phyloP scores from a whole-genome alignment of 2,329 filamentous ascomycete genomes.

The Penicillium sp. region DNA sequence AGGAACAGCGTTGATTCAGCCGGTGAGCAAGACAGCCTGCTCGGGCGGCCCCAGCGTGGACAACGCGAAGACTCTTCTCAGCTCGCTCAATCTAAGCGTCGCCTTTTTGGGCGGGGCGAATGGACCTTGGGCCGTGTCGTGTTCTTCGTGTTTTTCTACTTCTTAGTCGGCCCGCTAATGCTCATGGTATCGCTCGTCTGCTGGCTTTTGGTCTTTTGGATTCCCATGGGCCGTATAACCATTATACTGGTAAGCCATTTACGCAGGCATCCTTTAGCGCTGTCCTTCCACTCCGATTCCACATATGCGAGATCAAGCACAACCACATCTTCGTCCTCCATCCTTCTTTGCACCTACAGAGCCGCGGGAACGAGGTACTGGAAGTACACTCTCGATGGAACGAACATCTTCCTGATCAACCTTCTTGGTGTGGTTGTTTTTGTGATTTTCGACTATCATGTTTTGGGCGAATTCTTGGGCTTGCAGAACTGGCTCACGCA shows the following conservation, averaged over 20 bases:
- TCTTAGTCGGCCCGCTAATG: slow-evolving; percentile 79
- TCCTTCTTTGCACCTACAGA: slow-evolving; percentile 93
- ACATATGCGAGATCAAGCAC: slow-evolving; percentile 69
- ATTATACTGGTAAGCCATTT: slow-evolving; percentile 87
- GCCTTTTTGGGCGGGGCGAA: slow-evolving; percentile 89
- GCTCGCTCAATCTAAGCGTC: slow-evolving; percentile 63
- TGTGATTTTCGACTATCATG: slow-evolving; percentile 86
- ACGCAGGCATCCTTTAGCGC: slow-evolving; percentile 82
- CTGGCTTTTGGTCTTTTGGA: slow-evolving; percentile 96
- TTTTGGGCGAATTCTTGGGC: slow-evolving; percentile 68
- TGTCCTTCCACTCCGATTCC: slow-evolving; percentile 88
- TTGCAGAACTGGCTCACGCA: slow-evolving; percentile 73
- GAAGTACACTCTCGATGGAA: slow-evolving; percentile 98
- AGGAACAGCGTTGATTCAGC: slow-evolving; percentile 85
- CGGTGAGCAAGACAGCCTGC: slow-evolving; percentile 84
- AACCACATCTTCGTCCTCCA: slow-evolving; percentile 73
- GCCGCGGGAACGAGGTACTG: slow-evolving; percentile 94
- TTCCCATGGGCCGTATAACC: slow-evolving; percentile 96
- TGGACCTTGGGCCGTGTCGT: slow-evolving; percentile 94
- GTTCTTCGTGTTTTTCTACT: slow-evolving; percentile 96
- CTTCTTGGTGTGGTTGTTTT: slow-evolving; percentile 91
- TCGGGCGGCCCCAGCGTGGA: slow-evolving; percentile 64
- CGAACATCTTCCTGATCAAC: slow-evolving; percentile 98
- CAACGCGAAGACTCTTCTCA: slow-evolving; percentile 44
- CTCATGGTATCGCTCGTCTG: slow-evolving; percentile 84